A percentile compares a stretch with the other conserved stretches of the same genome.
These are phyloP conservation scores for Elongisporangium prolatum DNA, from an alignment of 352 stramenopile genomes.

Conservation along the genomic window DNA sequence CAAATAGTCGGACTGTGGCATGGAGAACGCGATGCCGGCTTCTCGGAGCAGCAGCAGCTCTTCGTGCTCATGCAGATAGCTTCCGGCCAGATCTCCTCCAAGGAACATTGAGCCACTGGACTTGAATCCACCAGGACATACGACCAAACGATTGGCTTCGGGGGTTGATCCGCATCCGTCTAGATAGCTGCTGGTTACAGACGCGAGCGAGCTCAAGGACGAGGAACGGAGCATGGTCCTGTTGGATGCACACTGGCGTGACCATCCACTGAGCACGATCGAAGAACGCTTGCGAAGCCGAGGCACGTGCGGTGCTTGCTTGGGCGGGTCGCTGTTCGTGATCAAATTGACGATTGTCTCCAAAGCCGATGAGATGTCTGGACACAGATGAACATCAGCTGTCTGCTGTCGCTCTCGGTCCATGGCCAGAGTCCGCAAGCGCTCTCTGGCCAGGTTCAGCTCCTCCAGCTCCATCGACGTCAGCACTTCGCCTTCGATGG, in stretches of 20 bases:
- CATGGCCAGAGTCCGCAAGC: slow-evolving; percentile 57
- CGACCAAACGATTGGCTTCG: too few relatives aligned
- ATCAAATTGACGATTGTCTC: slow-evolving; percentile 46
- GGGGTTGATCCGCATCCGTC: too few relatives aligned
- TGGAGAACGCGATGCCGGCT: slow-evolving; percentile 67
- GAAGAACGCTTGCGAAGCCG: slow-evolving; percentile 75
- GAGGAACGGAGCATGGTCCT: slow-evolving; percentile 51
- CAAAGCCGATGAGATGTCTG: slow-evolving; percentile 38
- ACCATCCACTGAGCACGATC: slow-evolving; percentile 70
- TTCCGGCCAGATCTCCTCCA: slow-evolving; percentile 64
- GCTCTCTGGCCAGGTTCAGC: slow-evolving; percentile 75
- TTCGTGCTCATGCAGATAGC: slow-evolving; percentile 65
- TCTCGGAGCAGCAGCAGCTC: slow-evolving; percentile 64
- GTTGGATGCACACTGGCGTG: slow-evolving; percentile 37
- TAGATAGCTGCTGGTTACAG: slow-evolving; percentile 19
- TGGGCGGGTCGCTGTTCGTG: slow-evolving; percentile 36
- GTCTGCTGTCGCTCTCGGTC: too few relatives aligned
- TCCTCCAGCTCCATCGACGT: slow-evolving; percentile 69
- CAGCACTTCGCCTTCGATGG: slow-evolving; percentile 46
- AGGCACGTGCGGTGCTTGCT: slow-evolving; percentile 32
- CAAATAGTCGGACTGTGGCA: slow-evolving; percentile 68
- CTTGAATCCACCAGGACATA: too few relatives aligned
- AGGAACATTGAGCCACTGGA: slow-evolving; percentile 56
- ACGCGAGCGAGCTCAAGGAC: slow-evolving; percentile 41
- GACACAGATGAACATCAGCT: slow-evolving; percentile 43